Evolutionary conservation across 805 yeast species (phyloP).

Genomic region (Monosporozyma unispora): DNA sequence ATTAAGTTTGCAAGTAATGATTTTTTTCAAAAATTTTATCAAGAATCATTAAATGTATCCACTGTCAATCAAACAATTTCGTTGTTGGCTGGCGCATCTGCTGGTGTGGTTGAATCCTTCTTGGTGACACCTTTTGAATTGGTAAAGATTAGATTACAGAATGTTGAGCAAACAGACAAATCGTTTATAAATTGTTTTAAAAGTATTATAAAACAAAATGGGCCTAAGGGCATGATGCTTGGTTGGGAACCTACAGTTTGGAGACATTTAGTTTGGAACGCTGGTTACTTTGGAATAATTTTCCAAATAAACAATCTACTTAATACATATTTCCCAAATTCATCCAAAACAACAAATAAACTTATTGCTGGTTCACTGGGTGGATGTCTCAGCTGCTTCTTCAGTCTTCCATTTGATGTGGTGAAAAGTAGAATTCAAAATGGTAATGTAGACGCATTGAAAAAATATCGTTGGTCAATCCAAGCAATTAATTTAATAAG

Average conservation of each 20-base stretch:
- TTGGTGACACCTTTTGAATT: conserved; percentile 96
- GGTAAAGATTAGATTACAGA: conserved; percentile 89
- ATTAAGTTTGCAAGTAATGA: conserved; percentile 97
- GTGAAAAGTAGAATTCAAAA: conserved; percentile 92
- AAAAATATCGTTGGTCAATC: conserved; percentile 86
- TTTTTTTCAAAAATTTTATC: conserved; percentile 85
- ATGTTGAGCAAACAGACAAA: conserved; percentile 65
- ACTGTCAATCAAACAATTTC: conserved; percentile 74
- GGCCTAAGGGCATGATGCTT: conserved; percentile 73
- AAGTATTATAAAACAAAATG: conserved; percentile 63
- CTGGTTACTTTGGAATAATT: conserved; percentile 92
- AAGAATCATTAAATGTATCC: conserved; percentile 54
- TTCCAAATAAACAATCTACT: conserved; percentile 69
- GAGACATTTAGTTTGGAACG: conserved; percentile 95
- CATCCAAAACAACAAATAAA: conserved; percentile 74
- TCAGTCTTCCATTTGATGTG: conserved; percentile 94
- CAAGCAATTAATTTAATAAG: conserved; percentile 69
- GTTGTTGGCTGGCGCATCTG: conserved; percentile 87
- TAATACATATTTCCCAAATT: conserved; percentile 62
- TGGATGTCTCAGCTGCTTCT: conserved; percentile 85
- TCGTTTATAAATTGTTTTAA: conserved; percentile 76
- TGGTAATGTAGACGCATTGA: conserved; percentile 47
- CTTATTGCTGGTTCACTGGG: conserved; percentile 87
- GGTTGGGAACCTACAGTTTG: conserved; percentile 94
- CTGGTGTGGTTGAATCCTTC: conserved; percentile 92